Base-by-base conservation (phyloP, 139 green algal species). In the Coccomyxa sp. region DNA sequence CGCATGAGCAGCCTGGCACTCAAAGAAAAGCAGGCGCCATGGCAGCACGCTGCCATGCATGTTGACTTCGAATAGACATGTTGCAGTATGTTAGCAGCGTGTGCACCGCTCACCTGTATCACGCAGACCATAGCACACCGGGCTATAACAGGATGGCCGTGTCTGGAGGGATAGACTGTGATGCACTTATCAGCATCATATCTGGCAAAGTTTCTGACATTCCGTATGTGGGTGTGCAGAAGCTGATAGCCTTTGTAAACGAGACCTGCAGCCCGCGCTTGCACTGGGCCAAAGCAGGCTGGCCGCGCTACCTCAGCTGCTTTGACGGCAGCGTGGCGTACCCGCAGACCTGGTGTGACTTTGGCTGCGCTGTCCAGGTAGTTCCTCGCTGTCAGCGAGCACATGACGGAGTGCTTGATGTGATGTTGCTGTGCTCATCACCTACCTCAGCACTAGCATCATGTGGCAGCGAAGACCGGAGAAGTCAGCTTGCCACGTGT, bases 271-370 rank as follows among this genome's bases (percentile, higher is more conserved):
- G 78, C 16, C 92, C 86, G 0, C 86, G 94, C 0, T 55, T 96
- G 71, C 94, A 98, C 80, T 97, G 87, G 86, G 91, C 90, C 81
- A 95, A 95, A 74, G 84, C 89, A 38, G 89, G 89, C 27, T 90
- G 83, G 85, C 79, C 82, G 10, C 39, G 77, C 64, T 55, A 86
- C 24, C 85, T 81, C 18, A 4, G 73, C 16, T 94, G 89, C 85
- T 96, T 93, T 78, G 86, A 92, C 77, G 91, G 86, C 18, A 78
- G 82, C 4, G 50, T 41, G 0, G 84, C 91, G 81, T 95, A 92
- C 76, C 81, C 82, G 12, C 58, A 86, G 16, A 87, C 81, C 24
- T 97, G 91, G 92, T 96, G 93, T 86, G 40, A 93, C 76, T 97
- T 96, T 83, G 92, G 92, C 33, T 97, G 93, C 78, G 89, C 89